Conservation (phyloP, 768 basidiomycete genomes). For the Candolleomyces aberdarensis region DNA sequence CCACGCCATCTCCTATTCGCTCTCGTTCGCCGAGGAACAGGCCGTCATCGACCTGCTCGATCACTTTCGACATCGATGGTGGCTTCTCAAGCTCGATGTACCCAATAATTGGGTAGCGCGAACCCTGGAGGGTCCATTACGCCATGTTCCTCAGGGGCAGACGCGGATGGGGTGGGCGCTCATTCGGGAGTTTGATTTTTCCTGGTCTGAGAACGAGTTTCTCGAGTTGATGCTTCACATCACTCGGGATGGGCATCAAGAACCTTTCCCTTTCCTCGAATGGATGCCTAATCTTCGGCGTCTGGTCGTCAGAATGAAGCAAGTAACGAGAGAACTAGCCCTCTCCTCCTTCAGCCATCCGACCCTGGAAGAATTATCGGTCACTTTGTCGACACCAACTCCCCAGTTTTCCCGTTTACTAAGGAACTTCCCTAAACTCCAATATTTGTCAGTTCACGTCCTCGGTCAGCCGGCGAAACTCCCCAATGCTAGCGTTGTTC, state of each 20-base stretch:
- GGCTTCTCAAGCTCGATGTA: background rate
- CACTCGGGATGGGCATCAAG: too few species aligned
- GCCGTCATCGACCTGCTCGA: background rate
- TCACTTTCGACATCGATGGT: background rate
- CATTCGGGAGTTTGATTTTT: background rate
- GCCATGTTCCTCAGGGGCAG: too few species aligned
- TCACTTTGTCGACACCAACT: background rate
- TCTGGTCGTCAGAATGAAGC: background rate
- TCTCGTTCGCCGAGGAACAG: background rate
- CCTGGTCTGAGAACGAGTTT: background rate
- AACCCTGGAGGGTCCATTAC: too few species aligned
- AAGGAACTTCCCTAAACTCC: background rate
- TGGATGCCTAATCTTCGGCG: background rate
- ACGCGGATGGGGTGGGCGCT: too few species aligned
- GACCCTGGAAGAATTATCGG: background rate
- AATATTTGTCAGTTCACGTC: background rate
- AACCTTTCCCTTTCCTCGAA: background rate
- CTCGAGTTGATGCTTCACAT: too few species aligned
- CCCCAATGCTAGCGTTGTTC: too few species aligned
- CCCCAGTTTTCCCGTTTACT: background rate
- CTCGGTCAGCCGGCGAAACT: background rate
- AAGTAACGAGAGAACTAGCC: background rate
- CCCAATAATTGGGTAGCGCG: background rate
- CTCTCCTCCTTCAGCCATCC: background rate
- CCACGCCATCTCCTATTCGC: background rate